phyloP scores from a whole-genome alignment of 2,329 filamentous ascomycete species.

The Cytospora chrysosperma region DNA sequence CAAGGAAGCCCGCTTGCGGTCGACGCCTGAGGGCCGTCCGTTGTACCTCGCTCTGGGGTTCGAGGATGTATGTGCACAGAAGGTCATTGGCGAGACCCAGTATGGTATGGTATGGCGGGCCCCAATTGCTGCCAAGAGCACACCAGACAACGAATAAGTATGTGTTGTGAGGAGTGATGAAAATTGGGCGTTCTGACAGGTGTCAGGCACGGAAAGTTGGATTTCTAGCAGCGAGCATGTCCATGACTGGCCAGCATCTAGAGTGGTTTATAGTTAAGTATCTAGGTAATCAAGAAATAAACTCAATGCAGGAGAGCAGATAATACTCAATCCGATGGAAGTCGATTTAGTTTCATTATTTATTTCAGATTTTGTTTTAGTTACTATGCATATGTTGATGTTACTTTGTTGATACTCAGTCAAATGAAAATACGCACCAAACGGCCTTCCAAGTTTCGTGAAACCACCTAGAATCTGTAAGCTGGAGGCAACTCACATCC shows the following conservation, averaged over 20 bases:
- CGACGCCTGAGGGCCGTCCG: slow-evolving; percentile 26
- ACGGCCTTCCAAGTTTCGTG: slow-evolving; percentile 22
- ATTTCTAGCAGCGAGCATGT: too few species aligned
- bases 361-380: background rate
- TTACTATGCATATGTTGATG: background rate
- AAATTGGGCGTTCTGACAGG: too few species aligned
- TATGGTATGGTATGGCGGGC: slow-evolving; percentile 9
- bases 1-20: slow-evolving; percentile 25
- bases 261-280: too few species aligned
- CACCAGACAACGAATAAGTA: too few species aligned
- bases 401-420: background rate
- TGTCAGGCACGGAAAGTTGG: too few species aligned
- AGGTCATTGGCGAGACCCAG: background rate
- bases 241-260: too few species aligned
- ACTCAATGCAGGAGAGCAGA: too few species aligned
- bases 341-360: background rate
- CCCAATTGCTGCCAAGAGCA: background rate
- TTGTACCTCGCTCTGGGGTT: slow-evolving; percentile 31
- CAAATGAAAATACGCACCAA: background rate
- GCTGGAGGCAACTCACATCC: background rate
- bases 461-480: slow-evolving; percentile 27
- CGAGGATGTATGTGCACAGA: slow-evolving; percentile 18
- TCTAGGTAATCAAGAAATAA: too few species aligned
- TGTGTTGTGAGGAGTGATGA: too few species aligned
- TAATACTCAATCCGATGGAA: too few species aligned